A percentile compares a stretch with the other conserved stretches of the same genome.
Conservation (phyloP, 1,284 basidiomycete species). For the Ustanciosporium gigantosporum region DNA sequence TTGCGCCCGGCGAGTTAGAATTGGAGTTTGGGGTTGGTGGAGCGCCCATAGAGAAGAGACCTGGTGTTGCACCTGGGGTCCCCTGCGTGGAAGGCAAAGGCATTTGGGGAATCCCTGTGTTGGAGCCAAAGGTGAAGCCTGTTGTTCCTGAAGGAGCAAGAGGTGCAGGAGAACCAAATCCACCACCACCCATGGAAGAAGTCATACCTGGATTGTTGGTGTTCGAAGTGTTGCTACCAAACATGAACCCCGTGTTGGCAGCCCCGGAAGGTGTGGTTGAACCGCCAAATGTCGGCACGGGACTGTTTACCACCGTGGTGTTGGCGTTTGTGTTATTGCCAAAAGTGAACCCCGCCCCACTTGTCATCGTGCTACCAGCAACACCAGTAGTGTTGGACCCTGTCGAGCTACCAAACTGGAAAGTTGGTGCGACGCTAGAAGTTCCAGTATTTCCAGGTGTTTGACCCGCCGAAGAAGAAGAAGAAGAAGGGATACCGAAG, state of each 20-base stretch:
- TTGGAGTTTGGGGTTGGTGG: conserved; percentile 7
- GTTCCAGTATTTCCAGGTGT: too few relatives aligned
- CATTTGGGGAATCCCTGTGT: neutral
- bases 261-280: too few relatives aligned
- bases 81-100: conserved; percentile 8
- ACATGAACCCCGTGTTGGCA: too few relatives aligned
- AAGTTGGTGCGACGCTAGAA: too few relatives aligned
- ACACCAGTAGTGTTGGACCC: too few relatives aligned
- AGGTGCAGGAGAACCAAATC: conserved; percentile 1
- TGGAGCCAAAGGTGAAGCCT: neutral
- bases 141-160: neutral
- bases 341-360: conserved; percentile 15
- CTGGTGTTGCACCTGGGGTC: conserved; percentile 3
- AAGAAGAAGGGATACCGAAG: conserved; percentile 10
- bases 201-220: too few relatives aligned
- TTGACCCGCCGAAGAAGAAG: too few relatives aligned
- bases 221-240: too few relatives aligned
- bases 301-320: neutral
- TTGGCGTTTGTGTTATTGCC: too few relatives aligned
- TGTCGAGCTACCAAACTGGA: conserved; percentile 12
- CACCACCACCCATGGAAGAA: too few relatives aligned
- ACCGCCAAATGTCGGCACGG: conserved; percentile 1
- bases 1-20: conserved; percentile 13
- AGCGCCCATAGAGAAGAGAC: conserved; percentile 46
- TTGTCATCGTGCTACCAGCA: neutral